These are phyloP conservation scores for Massarina eburnea DNA, from an alignment of 2,329 filamentous ascomycete genomes.

Conservation along the genomic window DNA sequence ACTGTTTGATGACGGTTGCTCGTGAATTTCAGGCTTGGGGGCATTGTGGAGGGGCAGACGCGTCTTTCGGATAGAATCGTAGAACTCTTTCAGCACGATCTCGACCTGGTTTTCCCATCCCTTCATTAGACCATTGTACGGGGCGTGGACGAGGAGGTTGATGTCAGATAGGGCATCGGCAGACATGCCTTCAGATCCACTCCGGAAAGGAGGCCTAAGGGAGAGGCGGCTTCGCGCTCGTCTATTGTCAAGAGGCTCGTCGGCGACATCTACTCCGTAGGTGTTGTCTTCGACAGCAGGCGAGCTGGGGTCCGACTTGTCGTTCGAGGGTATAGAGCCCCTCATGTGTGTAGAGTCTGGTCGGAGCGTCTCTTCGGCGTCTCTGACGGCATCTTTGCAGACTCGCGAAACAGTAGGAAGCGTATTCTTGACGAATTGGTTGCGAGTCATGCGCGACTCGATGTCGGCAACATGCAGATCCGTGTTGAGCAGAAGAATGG, in stretches of 20 bases:
- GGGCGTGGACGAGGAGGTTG: constrained; percentile 75
- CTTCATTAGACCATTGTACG: constrained; percentile 73
- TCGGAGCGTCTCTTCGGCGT: constrained; percentile 36
- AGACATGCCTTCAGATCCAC: constrained; percentile 38
- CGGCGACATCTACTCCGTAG: constrained; percentile 28
- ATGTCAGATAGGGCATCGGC: constrained; percentile 53
- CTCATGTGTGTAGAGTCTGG: constrained; percentile 38
- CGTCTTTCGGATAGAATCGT: constrained; percentile 83
- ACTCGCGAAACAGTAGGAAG: constrained; percentile 83
- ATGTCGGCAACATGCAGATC: constrained; percentile 95
- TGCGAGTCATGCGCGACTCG: constrained; percentile 92
- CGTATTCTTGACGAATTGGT: constrained; percentile 95
- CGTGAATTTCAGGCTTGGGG: constrained; percentile 49
- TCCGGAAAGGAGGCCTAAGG: constrained; percentile 42
- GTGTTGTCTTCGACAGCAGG: constrained; percentile 29
- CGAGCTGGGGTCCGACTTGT: constrained; percentile 38
- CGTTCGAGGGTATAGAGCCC: constrained; percentile 39
- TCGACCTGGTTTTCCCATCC: constrained; percentile 91
- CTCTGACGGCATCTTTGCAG: constrained; percentile 65
- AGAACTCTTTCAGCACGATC: constrained; percentile 87
- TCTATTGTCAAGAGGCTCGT: constrained; percentile 41
- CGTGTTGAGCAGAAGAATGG: constrained; percentile 90
- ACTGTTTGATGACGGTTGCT: constrained; percentile 56
- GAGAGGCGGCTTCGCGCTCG: constrained; percentile 46
- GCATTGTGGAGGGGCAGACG: constrained; percentile 84